Conservation (phyloP, 805 yeast species). For the Myxozyma melibiosi region DNA sequence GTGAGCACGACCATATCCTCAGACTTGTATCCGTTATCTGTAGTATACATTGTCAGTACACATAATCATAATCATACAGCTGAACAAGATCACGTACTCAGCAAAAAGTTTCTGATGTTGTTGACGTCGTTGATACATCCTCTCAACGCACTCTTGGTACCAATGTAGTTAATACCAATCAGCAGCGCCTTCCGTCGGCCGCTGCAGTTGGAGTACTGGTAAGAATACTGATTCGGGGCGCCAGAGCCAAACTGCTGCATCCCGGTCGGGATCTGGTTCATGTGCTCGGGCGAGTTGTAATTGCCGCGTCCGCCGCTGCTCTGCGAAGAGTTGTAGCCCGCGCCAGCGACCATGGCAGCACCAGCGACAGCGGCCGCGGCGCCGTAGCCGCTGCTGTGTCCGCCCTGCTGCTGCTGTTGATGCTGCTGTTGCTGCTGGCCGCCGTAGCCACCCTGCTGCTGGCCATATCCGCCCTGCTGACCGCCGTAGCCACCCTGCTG, state of each 20-base stretch:
- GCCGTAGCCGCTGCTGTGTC: slow-evolving; percentile 9
- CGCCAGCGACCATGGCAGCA: too few relatives aligned
- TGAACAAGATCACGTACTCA: slow-evolving; percentile 14
- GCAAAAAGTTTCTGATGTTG: slow-evolving; percentile 44
- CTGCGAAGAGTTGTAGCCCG: too few relatives aligned
- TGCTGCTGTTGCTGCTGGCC: background rate
- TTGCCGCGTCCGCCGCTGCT: slow-evolving; percentile 5
- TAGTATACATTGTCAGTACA: slow-evolving; percentile 47
- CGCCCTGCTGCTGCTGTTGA: slow-evolving; percentile 1
- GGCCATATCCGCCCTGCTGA: background rate
- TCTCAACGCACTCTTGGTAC: slow-evolving; percentile 58
- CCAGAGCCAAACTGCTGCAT: slow-evolving; percentile 42
- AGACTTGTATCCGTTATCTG: slow-evolving; percentile 31
- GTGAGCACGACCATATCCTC: slow-evolving; percentile 43
- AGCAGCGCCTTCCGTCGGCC: slow-evolving; percentile 75
- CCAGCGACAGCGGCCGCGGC: too few relatives aligned
- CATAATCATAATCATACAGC: background rate
- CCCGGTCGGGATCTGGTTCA: slow-evolving; percentile 35
- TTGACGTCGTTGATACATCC: slow-evolving; percentile 83
- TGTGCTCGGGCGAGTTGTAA: slow-evolving; percentile 16
- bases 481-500: background rate
- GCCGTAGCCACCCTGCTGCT: slow-evolving; percentile 1
- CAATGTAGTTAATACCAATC: slow-evolving; percentile 78
- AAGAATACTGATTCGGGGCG: slow-evolving; percentile 42
- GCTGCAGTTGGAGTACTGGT: slow-evolving; percentile 67